Conservation (phyloP, 306 rosid genomes). For the Vachellia collinsii region DNA sequence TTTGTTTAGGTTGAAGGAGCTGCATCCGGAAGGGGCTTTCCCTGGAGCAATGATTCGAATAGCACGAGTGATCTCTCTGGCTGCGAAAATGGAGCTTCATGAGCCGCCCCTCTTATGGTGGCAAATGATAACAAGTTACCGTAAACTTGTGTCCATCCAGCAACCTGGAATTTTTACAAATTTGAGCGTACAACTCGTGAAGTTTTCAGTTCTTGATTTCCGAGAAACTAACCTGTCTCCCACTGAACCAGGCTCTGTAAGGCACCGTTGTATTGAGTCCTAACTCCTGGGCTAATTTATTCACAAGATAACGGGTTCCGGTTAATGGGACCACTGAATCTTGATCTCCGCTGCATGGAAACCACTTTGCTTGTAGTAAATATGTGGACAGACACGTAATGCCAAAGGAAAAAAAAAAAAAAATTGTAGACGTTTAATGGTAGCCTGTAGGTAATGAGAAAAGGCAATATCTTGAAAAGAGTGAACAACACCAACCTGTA, state of each 20-base stretch:
- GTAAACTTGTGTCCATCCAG: conserved; percentile 64
- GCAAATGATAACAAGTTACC: conserved; percentile 52
- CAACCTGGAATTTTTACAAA: conserved; percentile 39
- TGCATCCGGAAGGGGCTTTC: conserved; percentile 51
- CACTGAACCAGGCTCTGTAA: conserved; percentile 60
- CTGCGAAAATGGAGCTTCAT: conserved; percentile 57
- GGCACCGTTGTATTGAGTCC: conserved; percentile 45
- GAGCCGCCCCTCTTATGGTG: conserved; percentile 59
- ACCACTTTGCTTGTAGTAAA: conserved; percentile 12
- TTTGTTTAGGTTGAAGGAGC: background rate
- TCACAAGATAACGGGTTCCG: conserved; percentile 49
- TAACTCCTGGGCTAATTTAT: conserved; percentile 45
- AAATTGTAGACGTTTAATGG: background rate
- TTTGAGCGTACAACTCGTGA: background rate
- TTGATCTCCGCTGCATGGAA: conserved; percentile 52
- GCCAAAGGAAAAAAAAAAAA: background rate
- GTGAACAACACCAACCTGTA: conserved; percentile 40
- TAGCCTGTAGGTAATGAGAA: background rate
- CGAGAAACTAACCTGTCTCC: conserved; percentile 49
- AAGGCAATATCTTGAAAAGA: background rate
- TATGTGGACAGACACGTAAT: background rate
- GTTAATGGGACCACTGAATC: conserved; percentile 53
- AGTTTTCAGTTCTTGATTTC: background rate
- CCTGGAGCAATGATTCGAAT: conserved; percentile 44
- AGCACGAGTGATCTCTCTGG: conserved; percentile 54